Evolutionary conservation across 768 basidiomycete species (phyloP), one percentile per base, ranked within the genome.

Genomic region (Lactifluus echinatus): DNA sequence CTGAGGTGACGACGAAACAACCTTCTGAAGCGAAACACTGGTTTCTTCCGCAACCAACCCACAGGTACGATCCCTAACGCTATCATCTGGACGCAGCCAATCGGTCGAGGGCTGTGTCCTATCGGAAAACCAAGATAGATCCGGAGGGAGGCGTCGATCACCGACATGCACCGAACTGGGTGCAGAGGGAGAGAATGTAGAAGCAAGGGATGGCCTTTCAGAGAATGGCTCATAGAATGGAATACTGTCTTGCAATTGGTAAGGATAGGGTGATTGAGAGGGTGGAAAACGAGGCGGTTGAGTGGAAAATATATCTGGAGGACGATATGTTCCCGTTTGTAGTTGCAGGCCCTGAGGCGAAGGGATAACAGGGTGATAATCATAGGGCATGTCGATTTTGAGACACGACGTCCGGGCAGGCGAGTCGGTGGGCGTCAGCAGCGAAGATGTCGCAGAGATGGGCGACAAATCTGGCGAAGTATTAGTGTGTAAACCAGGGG

Each of bases 401-500:
- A 76, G 66, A 61, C 85, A 83, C 64, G 83, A 82, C 15, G 77
- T 67, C 50, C 78, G 79, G 51, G 80, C 78, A 26, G 87, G 87
- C 14, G 85, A 87, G 64, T 88, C 86, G 39, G 85, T 83, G 1
- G 87, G 87, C 0, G 87, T 89, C 57, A 88, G 71, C 19, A 89
- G 76, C 17, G 82, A 79, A 37, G 85, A 87, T 15, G 84, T 77
- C 2, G 79, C 83, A 29, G 87, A 88, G 36, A 81, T 80, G 14
- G 86, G 87, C 42, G 85, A 88, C 57, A 87, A 76, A 64, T 88
- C 85, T 0, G 86, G 85, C 43, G 84, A 66, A 2, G 74, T 68
- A 39, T 81, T 77, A 56, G 76, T 66, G 49, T 69, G 76, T 56
- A 81, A 63, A 54, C 69, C 63, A 68, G 55, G 74, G 40, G 74